Percentiles rank a stretch among this genome's conserved stretches.
Conservation (phyloP, 257 asterid species). For the Solanum verrucosum region DNA sequence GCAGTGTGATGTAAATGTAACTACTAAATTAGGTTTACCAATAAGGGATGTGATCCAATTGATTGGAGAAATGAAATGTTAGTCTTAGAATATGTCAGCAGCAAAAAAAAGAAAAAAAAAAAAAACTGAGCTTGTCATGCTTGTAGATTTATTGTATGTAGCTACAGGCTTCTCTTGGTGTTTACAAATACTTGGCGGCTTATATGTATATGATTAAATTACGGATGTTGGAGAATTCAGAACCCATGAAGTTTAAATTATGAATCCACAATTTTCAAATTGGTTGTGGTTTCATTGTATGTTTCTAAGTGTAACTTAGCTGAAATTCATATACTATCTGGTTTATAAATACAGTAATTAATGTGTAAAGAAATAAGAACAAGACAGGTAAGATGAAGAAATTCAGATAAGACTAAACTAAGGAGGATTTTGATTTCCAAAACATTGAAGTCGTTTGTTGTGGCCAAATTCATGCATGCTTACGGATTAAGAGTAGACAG, state of each 20-base stretch:
- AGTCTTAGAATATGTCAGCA: not conserved
- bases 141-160: not conserved
- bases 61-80: not conserved
- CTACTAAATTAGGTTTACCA: not conserved
- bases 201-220: not conserved
- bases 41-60: not conserved
- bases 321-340: not conserved
- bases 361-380: not conserved
- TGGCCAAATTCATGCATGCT: not conserved
- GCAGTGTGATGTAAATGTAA: not conserved
- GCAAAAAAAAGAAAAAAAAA: not conserved
- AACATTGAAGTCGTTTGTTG: not conserved
- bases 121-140: not conserved
- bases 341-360: not conserved
- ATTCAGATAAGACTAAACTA: not conserved
- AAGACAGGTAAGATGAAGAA: not conserved
- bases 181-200: not conserved
- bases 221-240: not conserved
- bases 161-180: not conserved
- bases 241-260: not conserved
- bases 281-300: not conserved
- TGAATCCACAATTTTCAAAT: not conserved
- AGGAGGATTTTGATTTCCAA: not conserved
- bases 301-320: too few relatives aligned
- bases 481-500: not conserved